Conservation (phyloP, 2,329 filamentous ascomycete species). For the Capronia americana region DNA sequence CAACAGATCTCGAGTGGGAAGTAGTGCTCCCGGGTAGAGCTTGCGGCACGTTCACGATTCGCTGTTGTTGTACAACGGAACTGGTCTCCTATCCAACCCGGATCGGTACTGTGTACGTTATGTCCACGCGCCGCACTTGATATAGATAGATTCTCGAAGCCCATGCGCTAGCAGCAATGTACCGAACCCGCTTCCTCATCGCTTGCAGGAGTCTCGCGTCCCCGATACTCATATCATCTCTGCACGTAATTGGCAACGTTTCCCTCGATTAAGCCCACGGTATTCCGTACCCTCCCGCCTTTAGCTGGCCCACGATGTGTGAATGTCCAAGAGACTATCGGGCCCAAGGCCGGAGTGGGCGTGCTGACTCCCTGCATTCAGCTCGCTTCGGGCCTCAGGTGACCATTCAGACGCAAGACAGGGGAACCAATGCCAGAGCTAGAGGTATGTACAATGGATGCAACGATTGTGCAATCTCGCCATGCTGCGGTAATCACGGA, state of each 20-base stretch:
- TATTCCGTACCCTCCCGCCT: background rate
- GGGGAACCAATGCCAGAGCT: constrained; percentile 6
- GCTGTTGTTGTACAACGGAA: constrained; percentile 4
- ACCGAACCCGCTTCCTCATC: background rate
- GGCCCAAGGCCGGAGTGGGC: no score
- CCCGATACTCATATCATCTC: background rate
- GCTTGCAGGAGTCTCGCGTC: background rate
- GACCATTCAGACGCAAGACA: constrained; percentile 2
- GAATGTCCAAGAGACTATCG: constrained; percentile 9
- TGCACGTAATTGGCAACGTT: background rate
- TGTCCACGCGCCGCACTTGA: background rate
- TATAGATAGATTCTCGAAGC: background rate
- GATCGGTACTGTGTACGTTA: background rate
- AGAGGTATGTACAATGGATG: constrained; percentile 1
- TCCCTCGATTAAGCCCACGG: background rate
- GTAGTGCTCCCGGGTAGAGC: constrained; percentile 8
- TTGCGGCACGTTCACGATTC: constrained; percentile 5
- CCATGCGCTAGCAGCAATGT: background rate
- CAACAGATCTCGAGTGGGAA: background rate
- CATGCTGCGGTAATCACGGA: background rate
- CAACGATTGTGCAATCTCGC: background rate
- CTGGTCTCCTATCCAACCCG: background rate
- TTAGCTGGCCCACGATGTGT: background rate
- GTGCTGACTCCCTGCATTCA: constrained; percentile 10
- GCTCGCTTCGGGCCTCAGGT: constrained; percentile 20